Evolutionary conservation across 2,329 filamentous ascomycete genomes (phyloP).

Genomic region (Capronia americana): DNA sequence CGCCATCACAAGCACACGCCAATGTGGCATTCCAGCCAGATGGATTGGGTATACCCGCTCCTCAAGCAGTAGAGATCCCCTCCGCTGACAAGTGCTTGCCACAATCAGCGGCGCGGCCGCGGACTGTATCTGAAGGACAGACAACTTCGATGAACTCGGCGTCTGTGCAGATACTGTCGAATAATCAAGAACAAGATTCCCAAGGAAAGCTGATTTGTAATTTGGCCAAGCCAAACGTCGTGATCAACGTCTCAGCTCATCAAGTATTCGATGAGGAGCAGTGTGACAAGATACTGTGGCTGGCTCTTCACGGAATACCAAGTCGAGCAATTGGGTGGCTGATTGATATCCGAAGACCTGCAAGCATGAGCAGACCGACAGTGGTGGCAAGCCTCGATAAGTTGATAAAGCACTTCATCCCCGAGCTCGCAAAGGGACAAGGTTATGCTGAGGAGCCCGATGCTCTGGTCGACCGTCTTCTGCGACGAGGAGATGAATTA

Average conservation of each 20-base stretch:
- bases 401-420: slow-evolving; percentile 15
- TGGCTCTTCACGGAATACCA: slow-evolving; percentile 25
- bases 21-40: not conserved
- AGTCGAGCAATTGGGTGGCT: slow-evolving; percentile 13
- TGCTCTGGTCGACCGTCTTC: slow-evolving; percentile 12
- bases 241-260: not conserved
- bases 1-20: not conserved
- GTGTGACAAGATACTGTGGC: slow-evolving; percentile 23
- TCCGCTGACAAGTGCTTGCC: not conserved
- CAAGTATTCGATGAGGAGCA: slow-evolving; percentile 16
- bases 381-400: not conserved
- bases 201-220: slow-evolving; percentile 6
- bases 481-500: slow-evolving; percentile 9
- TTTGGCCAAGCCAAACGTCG: not conserved
- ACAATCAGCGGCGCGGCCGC: not conserved
- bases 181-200: not conserved
- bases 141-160: not conserved
- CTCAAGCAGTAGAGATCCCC: not conserved
- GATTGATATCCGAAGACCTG: not conserved
- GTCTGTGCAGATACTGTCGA: not conserved
- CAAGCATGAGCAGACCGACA: not conserved
- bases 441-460: slow-evolving; percentile 1
- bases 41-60: not conserved
- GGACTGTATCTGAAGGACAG: not conserved
- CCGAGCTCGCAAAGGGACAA: slow-evolving; percentile 11